Evolutionary conservation across 164 flowering plant species (phyloP), one percentile per base, ranked within the genome.

Genomic region (Warburgia ugandensis): DNA sequence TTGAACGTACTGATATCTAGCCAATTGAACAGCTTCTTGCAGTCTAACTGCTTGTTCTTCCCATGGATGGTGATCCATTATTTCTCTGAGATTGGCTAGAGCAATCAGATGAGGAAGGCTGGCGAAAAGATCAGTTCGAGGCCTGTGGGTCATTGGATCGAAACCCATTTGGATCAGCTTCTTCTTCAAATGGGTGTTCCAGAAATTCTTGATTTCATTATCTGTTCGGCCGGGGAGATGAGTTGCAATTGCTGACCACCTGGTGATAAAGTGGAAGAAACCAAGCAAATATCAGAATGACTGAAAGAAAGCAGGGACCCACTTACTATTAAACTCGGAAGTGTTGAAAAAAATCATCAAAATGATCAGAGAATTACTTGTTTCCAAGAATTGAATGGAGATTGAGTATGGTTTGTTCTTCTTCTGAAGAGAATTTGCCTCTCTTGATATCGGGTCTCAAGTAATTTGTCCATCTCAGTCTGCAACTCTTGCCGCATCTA

Each of bases 171-270:
- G 83, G 32, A 82, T 80, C 13, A 85, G 71, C 74, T 77, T 82
- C 67, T 85, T 85, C 77, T 80, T 85, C 33, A 84, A 32, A 61
- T 84, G 86, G 42, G 94, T 84, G 73, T 84, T 84, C 94, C 91
- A 81, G 58, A 73, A 81, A 40, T 84, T 84, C 62, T 84, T 84
- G 48, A 84, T 81, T 60, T 84, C 94, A 50, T 84, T 84, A 41
- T 84, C 94, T 0, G 94, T 84, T 25, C 94, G 52, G 2, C 89
- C 84, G 0, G 88, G 94, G 3, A 85, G 73, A 53, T 77, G 87
- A 8, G 76, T 69, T 23, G 94, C 94, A 20, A 85, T 85, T 16
- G 90, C 79, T 0, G 94, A 85, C 94, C 94, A 85, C 56, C 94
- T 85, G 14, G 43, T 33, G 13, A 48, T 9, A 19, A 21, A 29